Conservation (phyloP, 169 alveolate genomes). For the Plasmodium inui region DNA sequence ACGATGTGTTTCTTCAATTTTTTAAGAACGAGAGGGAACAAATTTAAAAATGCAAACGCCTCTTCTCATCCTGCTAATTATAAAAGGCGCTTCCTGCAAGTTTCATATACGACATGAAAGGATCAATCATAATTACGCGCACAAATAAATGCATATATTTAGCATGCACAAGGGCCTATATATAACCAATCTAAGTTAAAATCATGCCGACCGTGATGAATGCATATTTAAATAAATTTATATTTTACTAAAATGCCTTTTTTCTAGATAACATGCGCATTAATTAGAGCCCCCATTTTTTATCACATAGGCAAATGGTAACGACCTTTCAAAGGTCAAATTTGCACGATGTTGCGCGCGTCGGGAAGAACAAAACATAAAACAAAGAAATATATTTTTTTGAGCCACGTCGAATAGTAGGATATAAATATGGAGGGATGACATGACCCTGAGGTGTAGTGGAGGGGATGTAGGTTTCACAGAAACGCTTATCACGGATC, state of each 20-base stretch:
- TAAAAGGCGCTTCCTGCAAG: neutral
- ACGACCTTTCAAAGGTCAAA: neutral
- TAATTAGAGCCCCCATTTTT: neutral
- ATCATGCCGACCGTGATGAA: neutral
- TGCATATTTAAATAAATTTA: too few species aligned
- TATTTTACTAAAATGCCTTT: neutral
- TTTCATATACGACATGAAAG: neutral
- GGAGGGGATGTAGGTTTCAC: neutral
- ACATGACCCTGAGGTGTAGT: neutral
- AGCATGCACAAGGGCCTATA: neutral
- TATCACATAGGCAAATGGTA: neutral
- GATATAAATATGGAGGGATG: neutral
- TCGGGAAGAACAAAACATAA: neutral
- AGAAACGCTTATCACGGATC: neutral
- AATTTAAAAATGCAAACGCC: neutral
- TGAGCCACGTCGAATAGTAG: neutral
- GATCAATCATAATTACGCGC: neutral
- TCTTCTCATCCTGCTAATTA: neutral
- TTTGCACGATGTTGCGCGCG: neutral
- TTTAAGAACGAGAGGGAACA: neutral
- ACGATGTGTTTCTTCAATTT: neutral
- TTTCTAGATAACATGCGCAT: neutral
- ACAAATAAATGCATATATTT: neutral
- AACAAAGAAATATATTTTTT: neutral
- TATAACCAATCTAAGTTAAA: neutral